Conservation (phyloP, 257 asterid genomes). For the Solanum gandarillasii region DNA sequence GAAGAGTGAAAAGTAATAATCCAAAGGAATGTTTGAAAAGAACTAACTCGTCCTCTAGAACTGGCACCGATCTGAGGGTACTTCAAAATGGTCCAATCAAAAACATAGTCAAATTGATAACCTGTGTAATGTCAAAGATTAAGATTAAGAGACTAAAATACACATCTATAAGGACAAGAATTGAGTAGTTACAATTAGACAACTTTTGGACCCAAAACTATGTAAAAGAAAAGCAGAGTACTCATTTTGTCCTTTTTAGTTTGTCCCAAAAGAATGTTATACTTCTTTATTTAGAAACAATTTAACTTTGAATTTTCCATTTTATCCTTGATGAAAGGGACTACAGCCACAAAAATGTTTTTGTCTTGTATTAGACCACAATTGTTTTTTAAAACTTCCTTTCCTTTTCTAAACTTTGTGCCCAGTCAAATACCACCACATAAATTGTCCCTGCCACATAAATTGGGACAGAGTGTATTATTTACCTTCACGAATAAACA, state of each 20-base stretch:
- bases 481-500: constrained; percentile 91
- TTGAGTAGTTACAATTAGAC: neutral
- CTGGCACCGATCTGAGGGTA: constrained; percentile 88
- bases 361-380: neutral
- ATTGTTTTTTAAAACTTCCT: neutral
- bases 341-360: neutral
- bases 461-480: neutral
- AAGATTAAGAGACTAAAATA: neutral
- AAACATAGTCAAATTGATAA: constrained; percentile 90
- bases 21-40: constrained; percentile 1
- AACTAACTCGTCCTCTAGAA: constrained; percentile 67
- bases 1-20: neutral
- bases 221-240: neutral
- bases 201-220: neutral
- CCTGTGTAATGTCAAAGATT: constrained; percentile 31
- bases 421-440: neutral
- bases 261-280: neutral
- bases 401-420: neutral
- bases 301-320: neutral
- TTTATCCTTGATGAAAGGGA: neutral
- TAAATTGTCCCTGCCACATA: neutral
- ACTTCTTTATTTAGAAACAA: neutral
- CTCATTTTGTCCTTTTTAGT: neutral
- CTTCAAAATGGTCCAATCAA: constrained; percentile 94
- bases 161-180: neutral